These are phyloP conservation scores for Sordariomycetes sp. DNA, from an alignment of 2,329 filamentous ascomycete species.

Conservation along the genomic window DNA sequence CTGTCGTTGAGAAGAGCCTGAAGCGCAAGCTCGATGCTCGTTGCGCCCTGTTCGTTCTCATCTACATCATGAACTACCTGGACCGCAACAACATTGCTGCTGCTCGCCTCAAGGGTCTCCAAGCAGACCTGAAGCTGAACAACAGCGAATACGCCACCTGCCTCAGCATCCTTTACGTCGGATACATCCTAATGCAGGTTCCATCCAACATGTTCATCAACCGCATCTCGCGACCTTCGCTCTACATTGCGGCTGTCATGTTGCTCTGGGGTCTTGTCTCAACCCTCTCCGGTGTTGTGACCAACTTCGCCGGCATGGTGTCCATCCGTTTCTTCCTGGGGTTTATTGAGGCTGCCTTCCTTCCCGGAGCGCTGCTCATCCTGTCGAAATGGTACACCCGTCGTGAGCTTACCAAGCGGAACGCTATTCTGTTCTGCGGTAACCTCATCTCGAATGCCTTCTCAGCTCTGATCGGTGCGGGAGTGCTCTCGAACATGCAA, in stretches of 20 bases:
- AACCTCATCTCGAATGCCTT: constrained; percentile 53
- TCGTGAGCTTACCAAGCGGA: constrained; percentile 42
- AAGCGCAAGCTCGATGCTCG: constrained; percentile 63
- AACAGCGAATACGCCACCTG: constrained; percentile 55
- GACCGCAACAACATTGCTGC: constrained; percentile 62
- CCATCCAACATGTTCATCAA: constrained; percentile 51
- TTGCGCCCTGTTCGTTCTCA: constrained; percentile 59
- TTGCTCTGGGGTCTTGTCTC: constrained; percentile 52
- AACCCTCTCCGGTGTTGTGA: constrained; percentile 42
- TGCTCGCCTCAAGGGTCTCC: constrained; percentile 55
- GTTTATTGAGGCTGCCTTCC: constrained; percentile 54
- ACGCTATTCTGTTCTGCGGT: constrained; percentile 49
- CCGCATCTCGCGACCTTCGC: constrained; percentile 37
- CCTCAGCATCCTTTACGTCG: constrained; percentile 56
- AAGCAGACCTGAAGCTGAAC: constrained; percentile 42
- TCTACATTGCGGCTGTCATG: constrained; percentile 44
- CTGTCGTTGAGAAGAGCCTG: constrained; percentile 52
- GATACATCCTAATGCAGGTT: constrained; percentile 57
- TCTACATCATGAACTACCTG: constrained; percentile 68
- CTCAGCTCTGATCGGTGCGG: constrained; percentile 47
- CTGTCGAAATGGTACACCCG: constrained; percentile 61
- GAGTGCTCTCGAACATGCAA: constrained; percentile 50
- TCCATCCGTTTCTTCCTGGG: constrained; percentile 49
- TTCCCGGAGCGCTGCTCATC: constrained; percentile 54
- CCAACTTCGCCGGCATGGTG: constrained; percentile 45